Percentiles rank a stretch among this genome's conserved stretches.
These are phyloP conservation scores for Taxillus chinensis DNA, from an alignment of 164 flowering plant genomes.

Conservation along the genomic window DNA sequence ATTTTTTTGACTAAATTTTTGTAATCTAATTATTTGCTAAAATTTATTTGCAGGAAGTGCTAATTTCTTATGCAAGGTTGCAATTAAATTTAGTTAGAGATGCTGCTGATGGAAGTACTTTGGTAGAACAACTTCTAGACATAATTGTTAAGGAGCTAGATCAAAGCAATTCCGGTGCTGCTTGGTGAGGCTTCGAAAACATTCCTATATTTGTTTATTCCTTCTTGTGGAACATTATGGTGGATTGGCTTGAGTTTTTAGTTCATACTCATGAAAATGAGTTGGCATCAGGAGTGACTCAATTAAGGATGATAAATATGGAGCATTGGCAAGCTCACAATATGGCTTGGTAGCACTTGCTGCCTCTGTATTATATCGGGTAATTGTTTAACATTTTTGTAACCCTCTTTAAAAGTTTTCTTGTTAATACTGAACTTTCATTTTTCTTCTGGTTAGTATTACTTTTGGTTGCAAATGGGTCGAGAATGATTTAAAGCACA, in stretches of 20 bases:
- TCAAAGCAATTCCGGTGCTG: conserved; percentile 34
- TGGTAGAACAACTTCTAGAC: conserved; percentile 67
- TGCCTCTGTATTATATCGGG: conserved; percentile 71
- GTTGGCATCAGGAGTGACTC: conserved; percentile 44
- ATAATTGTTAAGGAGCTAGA: conserved; percentile 72
- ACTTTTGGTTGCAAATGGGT: no score
- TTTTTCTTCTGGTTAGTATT: no score
- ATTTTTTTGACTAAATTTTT: not conserved
- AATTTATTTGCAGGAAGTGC: conserved; percentile 39
- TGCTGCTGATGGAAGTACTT: conserved; percentile 35
- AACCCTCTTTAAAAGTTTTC: not conserved
- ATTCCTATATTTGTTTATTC: not conserved
- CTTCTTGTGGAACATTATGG: not conserved
- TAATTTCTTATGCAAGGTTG: conserved; percentile 59
- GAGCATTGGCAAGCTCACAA: conserved; percentile 37
- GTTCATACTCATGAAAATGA: conserved; percentile 8
- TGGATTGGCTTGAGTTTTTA: not conserved
- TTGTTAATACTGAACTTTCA: no score
- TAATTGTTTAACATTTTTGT: conserved; percentile 13
- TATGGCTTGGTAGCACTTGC: conserved; percentile 73
- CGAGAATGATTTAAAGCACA: no score
- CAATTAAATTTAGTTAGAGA: conserved; percentile 63
- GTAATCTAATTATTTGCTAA: not conserved
- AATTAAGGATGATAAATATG: conserved; percentile 60
- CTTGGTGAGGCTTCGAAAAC: conserved; percentile 34